Evolutionary conservation across 1,284 basidiomycete species (phyloP), one percentile per base, ranked within the genome.

Genomic region (Melampsora abietis-canadensis): DNA sequence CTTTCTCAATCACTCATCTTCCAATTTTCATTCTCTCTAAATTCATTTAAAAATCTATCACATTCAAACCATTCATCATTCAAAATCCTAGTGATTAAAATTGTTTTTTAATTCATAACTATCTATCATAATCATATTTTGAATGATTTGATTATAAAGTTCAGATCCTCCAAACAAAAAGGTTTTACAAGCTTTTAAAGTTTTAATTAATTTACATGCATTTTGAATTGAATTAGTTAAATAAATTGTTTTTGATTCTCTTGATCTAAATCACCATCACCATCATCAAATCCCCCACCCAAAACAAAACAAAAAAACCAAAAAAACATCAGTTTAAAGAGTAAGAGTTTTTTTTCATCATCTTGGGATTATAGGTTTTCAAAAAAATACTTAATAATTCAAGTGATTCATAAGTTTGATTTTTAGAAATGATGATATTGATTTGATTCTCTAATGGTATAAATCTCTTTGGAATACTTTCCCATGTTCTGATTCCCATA

Each of bases 401-500:
- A 14, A n/a, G 30, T 30, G 14, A 24, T 59, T 24, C 27, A n/a
- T 21, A 54, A n/a, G n/a, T n/a, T n/a, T 37, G 44, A 4, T 15
- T 24, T 60, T n/a, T 31, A 60, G 47, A 66, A 66, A 69, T 84
- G 46, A 99, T 88, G 17, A 95, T 82, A 81, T 98, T 99, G 76
- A 87, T 77, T 51, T 96, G 85, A 40, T 86, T 87, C 59, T 86
- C 85, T 31, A 99, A 85, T 2, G 96, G 96, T 76, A 91, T 87
- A 83, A 91, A 92, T 81, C 88, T 91, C 7, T 81, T 78, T n/a
- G 96, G 95, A 76, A 99, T 98, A 81, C 92, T 92, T 82, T 96
- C 92, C 96, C 96, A 99, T 21, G 94, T 97, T 80, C 92, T 94
- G 64, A 94, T 86, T 6, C 96, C 96, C 96, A 99, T 98, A 76